phyloP scores from a whole-genome alignment of 495 filamentous ascomycete species.

The Hypomontagnella submonticulosa region DNA sequence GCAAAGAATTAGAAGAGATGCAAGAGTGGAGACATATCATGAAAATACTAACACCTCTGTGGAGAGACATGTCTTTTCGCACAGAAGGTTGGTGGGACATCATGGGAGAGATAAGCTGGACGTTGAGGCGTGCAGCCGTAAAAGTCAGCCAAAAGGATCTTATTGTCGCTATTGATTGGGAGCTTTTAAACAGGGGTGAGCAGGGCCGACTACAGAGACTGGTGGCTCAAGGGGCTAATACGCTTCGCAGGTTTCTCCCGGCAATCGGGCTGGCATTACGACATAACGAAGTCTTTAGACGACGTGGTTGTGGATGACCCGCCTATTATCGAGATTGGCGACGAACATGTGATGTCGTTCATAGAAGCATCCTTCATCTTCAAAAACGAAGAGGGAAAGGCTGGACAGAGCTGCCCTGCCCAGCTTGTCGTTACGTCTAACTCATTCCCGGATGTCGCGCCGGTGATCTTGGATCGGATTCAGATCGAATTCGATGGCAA shows the following conservation, averaged over 20 bases:
- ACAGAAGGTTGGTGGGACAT: constrained; percentile 83
- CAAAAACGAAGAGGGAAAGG: constrained; percentile 77
- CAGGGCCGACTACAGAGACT: constrained; percentile 18
- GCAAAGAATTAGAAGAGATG: constrained; percentile 71
- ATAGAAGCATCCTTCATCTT: constrained; percentile 80
- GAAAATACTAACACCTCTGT: constrained; percentile 73
- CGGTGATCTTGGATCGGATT: constrained; percentile 72
- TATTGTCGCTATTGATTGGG: constrained; percentile 83
- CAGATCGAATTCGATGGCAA: constrained; percentile 75
- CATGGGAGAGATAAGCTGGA: constrained; percentile 77
- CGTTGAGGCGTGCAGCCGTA: constrained; percentile 76
- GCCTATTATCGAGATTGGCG: constrained; percentile 71
- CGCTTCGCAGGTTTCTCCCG: constrained; percentile 65
- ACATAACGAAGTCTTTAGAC: constrained; percentile 76
- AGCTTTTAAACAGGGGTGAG: constrained; percentile 77
- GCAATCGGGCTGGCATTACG: constrained; percentile 72
- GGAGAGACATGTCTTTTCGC: constrained; percentile 79
- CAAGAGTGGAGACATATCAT: constrained; percentile 74
- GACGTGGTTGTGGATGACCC: constrained; percentile 65
- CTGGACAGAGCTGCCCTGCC: constrained; percentile 77
- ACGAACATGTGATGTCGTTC: constrained; percentile 76
- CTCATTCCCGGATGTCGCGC: constrained; percentile 69
- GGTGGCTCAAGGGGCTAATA: constrained; percentile 18
- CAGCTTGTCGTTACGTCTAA: constrained; percentile 79
- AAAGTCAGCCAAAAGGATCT: constrained; percentile 70